Evolutionary conservation across 768 basidiomycete species (phyloP), one percentile per base, ranked within the genome.

Genomic region (Lactarius quietus): DNA sequence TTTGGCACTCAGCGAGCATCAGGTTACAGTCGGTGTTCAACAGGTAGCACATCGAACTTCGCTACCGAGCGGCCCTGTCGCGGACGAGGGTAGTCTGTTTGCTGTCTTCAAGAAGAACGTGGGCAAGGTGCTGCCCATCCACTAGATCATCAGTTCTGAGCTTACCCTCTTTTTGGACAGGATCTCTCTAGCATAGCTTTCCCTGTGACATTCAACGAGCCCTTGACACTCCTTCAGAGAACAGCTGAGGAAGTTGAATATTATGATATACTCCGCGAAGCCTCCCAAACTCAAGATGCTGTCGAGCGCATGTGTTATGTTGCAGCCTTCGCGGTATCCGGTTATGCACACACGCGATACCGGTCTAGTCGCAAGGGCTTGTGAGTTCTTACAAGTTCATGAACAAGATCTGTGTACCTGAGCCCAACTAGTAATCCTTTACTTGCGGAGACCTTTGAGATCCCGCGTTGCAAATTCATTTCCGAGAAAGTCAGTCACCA

Each of bases 201-300:
- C 65, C 93, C 93, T n/a, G 90, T 95, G 3, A 84, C 88, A 2
- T 95, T 95, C 78, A 95, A 95, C 69, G 93, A 95, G 70, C 93
- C 93, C 35, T 75, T 95, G 39, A 90, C 89, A 0, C 79, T 95
- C 48, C 80, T 94, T 12, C 93, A 95, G 74, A 81, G 90, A 67
- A 80, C 83, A 36, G 92, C 92, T 0, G 93, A 94, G 75, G 92
- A 93, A 73, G 72, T 93, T 15, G 93, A 95, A 77, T 94, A 94
- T 70, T 81, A 83, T 58, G 77, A 80, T 51, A 76, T 95, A 9
- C 78, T 94, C n/a, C 78, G 82, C 41, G 83, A 86, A 71, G 93
- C 92, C 26, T 85, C 81, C 2, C 74, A 76, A 17, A 73, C 83
- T 23, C 74, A 74, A 15, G 86, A 92, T 69, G 80, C 88, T 3